Percentiles rank a stretch among this genome's conserved stretches.
Conservation (phyloP, 345 rosid genomes). For the Eucalyptus guilfoylei region DNA sequence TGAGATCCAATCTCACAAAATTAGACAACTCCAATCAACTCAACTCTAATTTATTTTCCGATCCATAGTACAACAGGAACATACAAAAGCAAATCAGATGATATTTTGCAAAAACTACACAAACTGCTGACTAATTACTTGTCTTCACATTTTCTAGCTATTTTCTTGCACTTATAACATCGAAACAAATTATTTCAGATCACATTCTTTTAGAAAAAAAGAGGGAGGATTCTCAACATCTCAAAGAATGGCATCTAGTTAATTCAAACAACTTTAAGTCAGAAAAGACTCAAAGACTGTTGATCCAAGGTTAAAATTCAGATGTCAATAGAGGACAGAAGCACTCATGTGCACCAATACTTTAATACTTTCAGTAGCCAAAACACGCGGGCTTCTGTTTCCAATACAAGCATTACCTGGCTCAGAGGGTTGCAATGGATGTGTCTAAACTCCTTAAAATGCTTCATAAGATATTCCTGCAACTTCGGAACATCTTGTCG, state of each 20-base stretch:
- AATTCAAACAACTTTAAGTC: neutral
- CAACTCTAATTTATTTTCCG: neutral
- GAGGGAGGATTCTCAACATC: neutral
- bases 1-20: neutral
- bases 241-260: neutral
- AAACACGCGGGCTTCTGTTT: neutral
- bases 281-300: neutral
- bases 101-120: neutral
- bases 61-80: neutral
- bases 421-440: conserved; percentile 15
- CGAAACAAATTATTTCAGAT: neutral
- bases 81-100: neutral
- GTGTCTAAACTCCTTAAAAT: conserved; percentile 30
- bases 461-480: conserved; percentile 22
- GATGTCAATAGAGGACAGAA: neutral
- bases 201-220: neutral
- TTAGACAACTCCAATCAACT: neutral
- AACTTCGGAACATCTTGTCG: conserved; percentile 36
- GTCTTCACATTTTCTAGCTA: neutral
- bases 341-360: neutral
- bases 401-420: conserved; percentile 2
- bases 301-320: neutral
- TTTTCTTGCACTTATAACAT: neutral
- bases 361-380: neutral
- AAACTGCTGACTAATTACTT: neutral